Evolutionary conservation across 352 stramenopile genomes (phyloP).

Genomic region (Thalassiosira allenii): DNA sequence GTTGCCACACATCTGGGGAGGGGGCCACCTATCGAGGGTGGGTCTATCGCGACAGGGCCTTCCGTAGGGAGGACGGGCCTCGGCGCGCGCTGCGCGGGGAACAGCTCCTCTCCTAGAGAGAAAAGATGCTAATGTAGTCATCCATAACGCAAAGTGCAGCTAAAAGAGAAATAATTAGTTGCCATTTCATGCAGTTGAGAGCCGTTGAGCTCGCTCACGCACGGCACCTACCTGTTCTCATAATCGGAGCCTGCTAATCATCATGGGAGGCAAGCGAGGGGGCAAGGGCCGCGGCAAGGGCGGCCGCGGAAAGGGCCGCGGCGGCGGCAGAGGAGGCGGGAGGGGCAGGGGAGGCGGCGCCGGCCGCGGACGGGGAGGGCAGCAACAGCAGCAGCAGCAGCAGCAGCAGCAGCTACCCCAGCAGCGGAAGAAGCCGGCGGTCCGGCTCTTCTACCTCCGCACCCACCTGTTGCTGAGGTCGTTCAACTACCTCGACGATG

Average conservation of each 20-base stretch:
- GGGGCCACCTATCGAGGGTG: too few relatives aligned
- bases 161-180: too few relatives aligned
- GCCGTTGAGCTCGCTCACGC: too few relatives aligned
- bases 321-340: slow-evolving; percentile 1
- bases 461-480: slow-evolving; percentile 37
- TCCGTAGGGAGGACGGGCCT: too few relatives aligned
- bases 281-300: slow-evolving; percentile 4
- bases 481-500: slow-evolving; percentile 54
- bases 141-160: too few relatives aligned
- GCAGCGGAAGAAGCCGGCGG: not conserved
- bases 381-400: not conserved
- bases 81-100: too few relatives aligned
- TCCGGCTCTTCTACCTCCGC: slow-evolving; percentile 22
- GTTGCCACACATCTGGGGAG: too few relatives aligned
- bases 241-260: not conserved
- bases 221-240: too few relatives aligned
- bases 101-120: too few relatives aligned
- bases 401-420: not conserved
- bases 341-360: slow-evolving; percentile 11
- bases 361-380: not conserved
- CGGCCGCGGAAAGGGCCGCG: not conserved
- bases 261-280: not conserved
- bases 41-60: too few relatives aligned
- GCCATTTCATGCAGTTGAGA: too few relatives aligned
- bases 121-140: too few relatives aligned